Evolutionary conservation across 176 grass and related monocot genomes (phyloP).

Genomic region (Pontederia crassipes): DNA sequence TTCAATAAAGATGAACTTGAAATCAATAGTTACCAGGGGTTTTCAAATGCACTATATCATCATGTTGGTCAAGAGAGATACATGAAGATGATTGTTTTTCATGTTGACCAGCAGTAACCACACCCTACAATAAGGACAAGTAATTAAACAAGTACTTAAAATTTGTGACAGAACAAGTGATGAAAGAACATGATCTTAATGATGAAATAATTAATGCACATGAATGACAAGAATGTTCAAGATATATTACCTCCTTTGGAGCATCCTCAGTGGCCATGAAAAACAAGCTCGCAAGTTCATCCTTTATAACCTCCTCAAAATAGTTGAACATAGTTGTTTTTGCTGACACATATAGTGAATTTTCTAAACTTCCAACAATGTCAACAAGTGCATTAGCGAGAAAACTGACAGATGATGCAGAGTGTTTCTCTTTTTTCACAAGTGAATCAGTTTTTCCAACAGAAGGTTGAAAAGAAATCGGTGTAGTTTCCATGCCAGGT

Average conservation of each 20-base stretch:
- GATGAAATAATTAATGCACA: too few relatives aligned
- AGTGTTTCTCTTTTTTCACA: constrained; percentile 10
- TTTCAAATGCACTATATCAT: neutral
- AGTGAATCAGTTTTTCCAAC: constrained; percentile 10
- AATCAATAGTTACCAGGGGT: constrained; percentile 12
- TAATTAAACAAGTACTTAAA: too few relatives aligned
- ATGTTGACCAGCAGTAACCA: constrained; percentile 14
- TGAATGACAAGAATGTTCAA: neutral
- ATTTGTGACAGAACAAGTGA: neutral
- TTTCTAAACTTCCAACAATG: constrained; percentile 36
- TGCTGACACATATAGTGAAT: constrained; percentile 62
- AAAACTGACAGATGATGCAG: constrained; percentile 17
- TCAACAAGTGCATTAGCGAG: constrained; percentile 17
- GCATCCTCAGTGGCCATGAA: constrained; percentile 26
- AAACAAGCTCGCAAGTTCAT: constrained; percentile 60
- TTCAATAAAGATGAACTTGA: constrained; percentile 12
- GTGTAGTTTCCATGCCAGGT: constrained; percentile 22
- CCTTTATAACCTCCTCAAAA: constrained; percentile 60
- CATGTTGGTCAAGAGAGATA: constrained; percentile 8
- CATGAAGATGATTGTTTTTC: constrained; percentile 20
- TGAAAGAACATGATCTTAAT: neutral
- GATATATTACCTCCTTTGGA: constrained; percentile 34
- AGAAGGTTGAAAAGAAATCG: constrained; percentile 12
- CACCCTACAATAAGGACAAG: constrained; percentile 24
- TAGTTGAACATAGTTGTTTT: constrained; percentile 62